phyloP scores from a whole-genome alignment of 2,329 filamentous ascomycete genomes.

The Paecilomyces dactylethromorphus region DNA sequence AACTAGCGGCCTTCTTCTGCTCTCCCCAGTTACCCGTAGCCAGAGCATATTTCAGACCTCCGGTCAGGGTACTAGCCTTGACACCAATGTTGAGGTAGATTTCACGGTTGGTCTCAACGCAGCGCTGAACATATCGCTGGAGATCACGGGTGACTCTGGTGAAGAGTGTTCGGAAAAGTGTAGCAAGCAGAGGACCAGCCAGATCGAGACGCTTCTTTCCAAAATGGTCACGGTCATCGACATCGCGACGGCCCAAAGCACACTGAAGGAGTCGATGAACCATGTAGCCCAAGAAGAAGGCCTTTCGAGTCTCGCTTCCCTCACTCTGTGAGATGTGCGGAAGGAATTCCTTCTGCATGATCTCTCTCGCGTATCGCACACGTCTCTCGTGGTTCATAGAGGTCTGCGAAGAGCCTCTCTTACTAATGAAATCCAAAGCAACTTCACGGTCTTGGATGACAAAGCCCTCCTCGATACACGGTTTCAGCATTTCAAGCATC shows the following conservation, averaged over 20 bases:
- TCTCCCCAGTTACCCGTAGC: conserved; percentile 99
- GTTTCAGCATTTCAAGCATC: conserved; percentile 96
- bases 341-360: conserved; percentile 92
- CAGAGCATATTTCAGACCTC: conserved; percentile 91
- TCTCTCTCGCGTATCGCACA: conserved; percentile 84
- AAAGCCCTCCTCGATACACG: conserved; percentile 94
- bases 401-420: conserved; percentile 67
- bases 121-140: conserved; percentile 83
- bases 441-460: conserved; percentile 93
- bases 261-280: conserved; percentile 92
- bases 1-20: conserved; percentile 94
- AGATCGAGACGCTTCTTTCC: conserved; percentile 97
- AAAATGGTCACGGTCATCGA: conserved; percentile 97
- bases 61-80: conserved; percentile 84
- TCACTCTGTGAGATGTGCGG: conserved; percentile 95
- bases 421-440: conserved; percentile 91
- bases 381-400: conserved; percentile 77
- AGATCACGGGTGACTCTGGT: conserved; percentile 87
- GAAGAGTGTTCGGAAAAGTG: conserved; percentile 88
- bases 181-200: conserved; percentile 89
- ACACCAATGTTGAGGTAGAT: conserved; percentile 89
- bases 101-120: conserved; percentile 79
- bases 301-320: conserved; percentile 91
- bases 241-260: conserved; percentile 83
- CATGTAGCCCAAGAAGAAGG: conserved; percentile 99